phyloP scores from a whole-genome alignment of 2,329 filamentous ascomycete genomes.

The Botrytis deweyae region DNA sequence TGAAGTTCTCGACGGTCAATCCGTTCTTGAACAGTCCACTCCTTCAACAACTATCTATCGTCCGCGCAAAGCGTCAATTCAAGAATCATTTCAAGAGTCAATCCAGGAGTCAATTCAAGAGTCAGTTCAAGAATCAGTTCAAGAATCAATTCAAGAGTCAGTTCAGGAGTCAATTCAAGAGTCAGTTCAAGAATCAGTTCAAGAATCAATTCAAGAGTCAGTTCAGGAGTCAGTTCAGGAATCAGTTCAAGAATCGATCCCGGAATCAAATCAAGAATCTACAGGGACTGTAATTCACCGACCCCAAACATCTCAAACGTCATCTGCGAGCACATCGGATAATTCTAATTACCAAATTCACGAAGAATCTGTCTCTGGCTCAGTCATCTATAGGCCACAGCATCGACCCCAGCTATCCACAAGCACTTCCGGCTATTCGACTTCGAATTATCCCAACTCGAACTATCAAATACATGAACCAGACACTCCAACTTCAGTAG shows the following conservation, averaged over 20 bases:
- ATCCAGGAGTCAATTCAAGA: not conserved
- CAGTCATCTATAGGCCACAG: constrained; percentile 20
- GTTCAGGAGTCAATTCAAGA: not conserved
- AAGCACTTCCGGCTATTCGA: constrained; percentile 19
- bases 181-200: not conserved
- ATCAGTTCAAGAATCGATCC: not conserved
- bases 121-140: not conserved
- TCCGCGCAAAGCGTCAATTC: not conserved
- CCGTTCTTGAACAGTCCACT: constrained; percentile 11
- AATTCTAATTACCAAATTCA: constrained; percentile 15
- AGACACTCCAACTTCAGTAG: constrained; percentile 17
- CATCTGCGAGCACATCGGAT: constrained; percentile 15
- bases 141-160: not conserved
- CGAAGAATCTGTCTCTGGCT: constrained; percentile 12
- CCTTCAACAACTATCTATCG: constrained; percentile 18
- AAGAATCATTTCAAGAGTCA: not conserved
- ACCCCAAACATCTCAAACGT: constrained; percentile 9
- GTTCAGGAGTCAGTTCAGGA: not conserved
- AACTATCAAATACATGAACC: constrained; percentile 22
- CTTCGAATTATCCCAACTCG: constrained; percentile 9
- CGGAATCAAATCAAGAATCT: constrained; percentile 5
- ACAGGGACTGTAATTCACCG: constrained; percentile 2
- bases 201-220: not conserved
- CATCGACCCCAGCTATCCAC: constrained; percentile 8
- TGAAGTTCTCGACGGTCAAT: constrained; percentile 18